A percentile compares a stretch with the other conserved stretches of the same genome.
Conservation (phyloP, 139 green algal species). For the Marvania coccoides region DNA sequence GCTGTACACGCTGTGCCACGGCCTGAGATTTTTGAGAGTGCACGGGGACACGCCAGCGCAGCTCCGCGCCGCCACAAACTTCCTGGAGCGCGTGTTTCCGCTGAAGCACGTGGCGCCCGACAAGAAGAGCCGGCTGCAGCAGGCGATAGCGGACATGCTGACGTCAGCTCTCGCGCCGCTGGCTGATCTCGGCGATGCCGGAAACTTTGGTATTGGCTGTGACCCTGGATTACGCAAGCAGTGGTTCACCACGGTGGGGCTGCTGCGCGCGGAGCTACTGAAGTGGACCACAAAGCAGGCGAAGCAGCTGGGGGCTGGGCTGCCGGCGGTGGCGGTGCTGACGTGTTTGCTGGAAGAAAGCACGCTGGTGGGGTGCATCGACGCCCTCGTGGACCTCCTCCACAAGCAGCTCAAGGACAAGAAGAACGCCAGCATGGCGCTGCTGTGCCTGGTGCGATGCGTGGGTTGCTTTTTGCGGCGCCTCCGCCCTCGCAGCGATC, state of each 20-base stretch:
- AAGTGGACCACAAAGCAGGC: conserved; percentile 67
- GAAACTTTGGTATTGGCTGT: conserved; percentile 14
- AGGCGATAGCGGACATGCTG: conserved; percentile 67
- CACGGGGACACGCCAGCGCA: conserved; percentile 26
- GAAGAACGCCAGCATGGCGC: conserved; percentile 18
- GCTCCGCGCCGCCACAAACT: conserved; percentile 35
- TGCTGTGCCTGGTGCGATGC: conserved; percentile 23
- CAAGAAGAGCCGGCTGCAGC: conserved; percentile 77
- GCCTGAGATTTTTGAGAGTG: conserved; percentile 38
- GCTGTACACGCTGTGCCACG: conserved; percentile 27
- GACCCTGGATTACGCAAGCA: conserved; percentile 1
- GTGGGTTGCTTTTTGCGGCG: conserved; percentile 23
- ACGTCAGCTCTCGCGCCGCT: conserved; percentile 55
- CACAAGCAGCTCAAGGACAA: conserved; percentile 45
- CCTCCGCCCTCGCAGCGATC: not conserved
- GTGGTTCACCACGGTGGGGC: conserved; percentile 34
- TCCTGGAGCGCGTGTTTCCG: conserved; percentile 55
- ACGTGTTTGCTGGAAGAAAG: conserved; percentile 61
- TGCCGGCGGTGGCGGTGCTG: conserved; percentile 65
- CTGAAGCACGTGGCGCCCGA: conserved; percentile 55
- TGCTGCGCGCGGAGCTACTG: conserved; percentile 46
- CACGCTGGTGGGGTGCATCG: conserved; percentile 35
- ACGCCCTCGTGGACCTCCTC: conserved; percentile 57
- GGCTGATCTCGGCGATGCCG: conserved; percentile 15
- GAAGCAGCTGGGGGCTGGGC: conserved; percentile 44